phyloP scores from a whole-genome alignment of 257 asterid species.

The Gentiana macrophylla region DNA sequence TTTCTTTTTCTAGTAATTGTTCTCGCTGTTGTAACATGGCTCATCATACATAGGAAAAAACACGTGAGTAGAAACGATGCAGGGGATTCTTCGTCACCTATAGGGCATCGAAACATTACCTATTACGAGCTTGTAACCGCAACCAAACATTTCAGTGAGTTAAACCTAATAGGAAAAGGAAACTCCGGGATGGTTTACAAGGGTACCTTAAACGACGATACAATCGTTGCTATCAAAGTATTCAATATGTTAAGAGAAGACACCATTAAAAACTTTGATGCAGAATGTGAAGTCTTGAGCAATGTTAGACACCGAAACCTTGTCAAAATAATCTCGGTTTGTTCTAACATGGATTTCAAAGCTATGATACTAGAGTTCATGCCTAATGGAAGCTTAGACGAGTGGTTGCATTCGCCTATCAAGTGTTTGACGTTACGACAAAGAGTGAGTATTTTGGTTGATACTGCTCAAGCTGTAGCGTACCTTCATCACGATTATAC shows the following conservation, averaged over 20 bases:
- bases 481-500: conserved; percentile 5
- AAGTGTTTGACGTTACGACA: background rate
- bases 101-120: conserved; percentile 1
- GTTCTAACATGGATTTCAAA: conserved; percentile 3
- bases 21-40: too few relatives aligned
- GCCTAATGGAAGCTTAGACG: conserved; percentile 10
- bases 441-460: conserved; percentile 4
- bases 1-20: too few relatives aligned
- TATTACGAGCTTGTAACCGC: conserved; percentile 9
- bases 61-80: too few relatives aligned
- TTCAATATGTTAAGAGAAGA: conserved; percentile 1
- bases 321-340: conserved; percentile 8
- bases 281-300: conserved; percentile 10
- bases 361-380: conserved; percentile 8
- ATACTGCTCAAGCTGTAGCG: conserved; percentile 2
- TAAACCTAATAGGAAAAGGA: conserved; percentile 8
- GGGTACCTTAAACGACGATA: background rate
- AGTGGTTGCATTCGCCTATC: conserved; percentile 2
- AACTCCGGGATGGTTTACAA: conserved; percentile 1
- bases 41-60: too few relatives aligned
- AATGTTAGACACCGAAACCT: conserved; percentile 10
- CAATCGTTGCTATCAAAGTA: conserved; percentile 7
- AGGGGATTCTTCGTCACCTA: too few relatives aligned
- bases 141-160: conserved; percentile 4
- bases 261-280: conserved; percentile 5